A percentile compares a stretch with the other conserved stretches of the same genome.
Evolutionary conservation across 2,329 filamentous ascomycete species (phyloP).

Genomic region (Thielaviopsis populi): DNA sequence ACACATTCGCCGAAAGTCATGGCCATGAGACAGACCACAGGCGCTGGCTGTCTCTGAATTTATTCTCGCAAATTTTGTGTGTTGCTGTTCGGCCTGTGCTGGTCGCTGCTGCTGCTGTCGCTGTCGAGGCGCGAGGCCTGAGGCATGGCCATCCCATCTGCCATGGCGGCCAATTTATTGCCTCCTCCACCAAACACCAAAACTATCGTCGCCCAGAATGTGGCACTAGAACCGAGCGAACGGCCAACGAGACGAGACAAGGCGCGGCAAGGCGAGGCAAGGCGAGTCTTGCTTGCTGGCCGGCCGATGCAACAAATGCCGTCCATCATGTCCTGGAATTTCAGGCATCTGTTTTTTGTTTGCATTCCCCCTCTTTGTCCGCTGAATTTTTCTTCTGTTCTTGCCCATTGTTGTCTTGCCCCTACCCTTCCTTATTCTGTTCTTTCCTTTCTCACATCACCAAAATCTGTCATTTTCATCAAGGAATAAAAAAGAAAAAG

Average conservation of each 20-base stretch:
- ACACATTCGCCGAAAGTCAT: too few species aligned
- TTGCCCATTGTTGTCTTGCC: background rate
- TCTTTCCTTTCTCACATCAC: background rate
- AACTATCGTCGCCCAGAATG: conserved; percentile 4
- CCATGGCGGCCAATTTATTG: background rate
- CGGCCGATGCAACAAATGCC: too few species aligned
- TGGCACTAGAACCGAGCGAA: background rate
- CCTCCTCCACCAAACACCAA: background rate
- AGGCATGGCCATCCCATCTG: background rate
- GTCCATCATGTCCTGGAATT: background rate
- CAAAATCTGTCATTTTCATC: background rate
- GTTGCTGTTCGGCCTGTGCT: background rate
- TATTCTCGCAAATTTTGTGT: background rate
- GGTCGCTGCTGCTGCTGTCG: background rate
- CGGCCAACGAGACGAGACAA: background rate
- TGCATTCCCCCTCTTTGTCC: background rate
- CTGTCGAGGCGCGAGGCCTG: too few species aligned
- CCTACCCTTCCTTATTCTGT: background rate
- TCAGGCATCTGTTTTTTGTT: background rate
- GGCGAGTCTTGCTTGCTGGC: too few species aligned
- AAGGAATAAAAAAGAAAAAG: too few species aligned
- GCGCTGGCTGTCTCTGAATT: background rate
- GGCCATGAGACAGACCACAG: too few species aligned
- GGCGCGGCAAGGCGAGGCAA: too few species aligned
- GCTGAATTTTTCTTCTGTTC: background rate